Base-by-base conservation (phyloP, 805 yeast genomes). In the Lachancea mirantina region DNA sequence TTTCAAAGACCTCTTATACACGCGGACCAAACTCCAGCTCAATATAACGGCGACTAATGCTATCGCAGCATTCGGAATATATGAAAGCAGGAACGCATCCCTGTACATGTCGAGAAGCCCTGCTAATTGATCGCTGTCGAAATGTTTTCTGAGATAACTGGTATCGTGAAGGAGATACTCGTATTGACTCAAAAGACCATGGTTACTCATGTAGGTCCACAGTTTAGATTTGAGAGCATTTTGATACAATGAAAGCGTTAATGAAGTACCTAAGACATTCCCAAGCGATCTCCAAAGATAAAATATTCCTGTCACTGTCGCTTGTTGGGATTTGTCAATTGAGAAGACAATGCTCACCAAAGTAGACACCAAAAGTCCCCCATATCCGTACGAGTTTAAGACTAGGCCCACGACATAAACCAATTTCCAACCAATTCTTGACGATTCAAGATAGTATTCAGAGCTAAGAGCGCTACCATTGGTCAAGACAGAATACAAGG, bases 331-430 rank as follows among this genome's bases (percentile, higher is more conserved):
- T 32, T 56, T 50, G 5, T 70, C 70, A 19, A 67, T 65, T 13
- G 61, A 55, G 29, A 63, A 68, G 10, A 69, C 69, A 22, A 65
- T 68, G 31, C 68, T 52, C 0, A 82, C 78, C 23, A 77, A 67
- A 0, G 84, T 78, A 26, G 80, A 57, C 47, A 77, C 70, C 7
- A 72, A 57, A 2, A 80, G 50, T 43, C 70, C 72, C 0, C 76
- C 72, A 36, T 68, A 59, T 2, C 77, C 74, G 8, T 74, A 70
- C 4, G 71, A 56, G 4, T 65, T 42, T 9, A 65, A 52, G 11
- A 72, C 40, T 1, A 62, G 45, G 24, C 59, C 43, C 4, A 53
- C 11, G 3, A 52, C 39, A 7, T 52, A 50, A 3, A 55, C 20
- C 14, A 54, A n/a, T 29, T 49, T 56, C 65, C 65, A 62, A 11